phyloP scores from a whole-genome alignment of 164 flowering plant species.

The Umbilicus rupestris region DNA sequence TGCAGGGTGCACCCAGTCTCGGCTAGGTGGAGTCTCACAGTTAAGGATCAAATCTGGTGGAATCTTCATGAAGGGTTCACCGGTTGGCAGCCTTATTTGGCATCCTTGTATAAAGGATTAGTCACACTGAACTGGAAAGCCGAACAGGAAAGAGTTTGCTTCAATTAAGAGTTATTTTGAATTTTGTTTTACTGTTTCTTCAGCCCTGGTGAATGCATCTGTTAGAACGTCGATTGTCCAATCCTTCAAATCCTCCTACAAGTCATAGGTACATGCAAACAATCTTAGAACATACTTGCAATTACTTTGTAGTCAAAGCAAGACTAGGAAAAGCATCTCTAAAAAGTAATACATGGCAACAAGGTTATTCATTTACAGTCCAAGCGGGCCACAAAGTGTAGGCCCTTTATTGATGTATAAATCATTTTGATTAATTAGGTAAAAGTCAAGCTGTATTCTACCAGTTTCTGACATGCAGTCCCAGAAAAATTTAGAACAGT shows the following conservation, averaged over 20 bases:
- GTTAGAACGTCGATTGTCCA: conserved; percentile 47
- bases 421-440: no score
- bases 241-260: conserved; percentile 59
- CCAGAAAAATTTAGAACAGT: neutral
- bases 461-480: no score
- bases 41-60: no score
- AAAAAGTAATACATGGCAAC: neutral
- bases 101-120: neutral
- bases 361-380: no score
- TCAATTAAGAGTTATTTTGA: conserved; percentile 14
- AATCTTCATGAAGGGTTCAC: neutral
- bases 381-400: no score
- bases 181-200: conserved; percentile 42
- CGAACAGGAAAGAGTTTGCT: neutral
- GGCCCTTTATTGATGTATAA: no score
- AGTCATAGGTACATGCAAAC: conserved; percentile 2
- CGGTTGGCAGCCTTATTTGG: neutral
- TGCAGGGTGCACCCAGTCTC: neutral
- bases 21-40: neutral
- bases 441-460: no score
- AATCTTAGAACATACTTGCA: neutral
- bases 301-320: neutral
- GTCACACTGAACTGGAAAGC: neutral
- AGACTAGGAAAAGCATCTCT: neutral
- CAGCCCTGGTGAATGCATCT: conserved; percentile 65